These are phyloP conservation scores for Crithidia expoeki DNA, from an alignment of 208 protist species.

Conservation along the genomic window DNA sequence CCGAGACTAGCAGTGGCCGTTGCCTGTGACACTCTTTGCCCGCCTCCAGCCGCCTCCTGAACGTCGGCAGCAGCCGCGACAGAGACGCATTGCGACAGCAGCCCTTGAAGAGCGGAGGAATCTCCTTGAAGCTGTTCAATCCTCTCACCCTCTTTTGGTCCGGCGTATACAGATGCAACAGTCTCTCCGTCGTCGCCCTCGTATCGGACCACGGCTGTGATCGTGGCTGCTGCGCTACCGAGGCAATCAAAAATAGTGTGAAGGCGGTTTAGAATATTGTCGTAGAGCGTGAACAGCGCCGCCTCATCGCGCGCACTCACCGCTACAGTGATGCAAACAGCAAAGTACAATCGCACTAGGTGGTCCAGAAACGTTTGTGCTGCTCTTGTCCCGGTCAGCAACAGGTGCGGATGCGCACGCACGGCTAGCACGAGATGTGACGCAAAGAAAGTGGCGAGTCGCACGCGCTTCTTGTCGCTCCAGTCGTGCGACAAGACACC, in stretches of 20 bases:
- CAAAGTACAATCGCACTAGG: conserved; percentile 47
- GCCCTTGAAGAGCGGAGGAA: conserved; percentile 5
- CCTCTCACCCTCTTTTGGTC: background rate
- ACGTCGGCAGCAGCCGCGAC: conserved; percentile 21
- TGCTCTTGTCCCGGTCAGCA: conserved; percentile 12
- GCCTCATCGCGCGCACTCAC: conserved; percentile 39
- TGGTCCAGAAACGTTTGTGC: conserved; percentile 30
- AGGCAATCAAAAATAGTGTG: conserved; percentile 53
- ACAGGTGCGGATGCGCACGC: conserved; percentile 48
- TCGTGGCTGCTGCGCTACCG: conserved; percentile 33
- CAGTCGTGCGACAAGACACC: conserved; percentile 79
- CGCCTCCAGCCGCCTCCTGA: conserved; percentile 29
- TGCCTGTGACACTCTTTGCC: conserved; percentile 18
- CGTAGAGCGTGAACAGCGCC: conserved; percentile 40
- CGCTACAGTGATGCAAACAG: conserved; percentile 55
- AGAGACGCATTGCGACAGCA: conserved; percentile 38
- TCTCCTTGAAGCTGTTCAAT: background rate
- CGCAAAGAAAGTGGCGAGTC: conserved; percentile 69
- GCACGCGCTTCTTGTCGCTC: conserved; percentile 57
- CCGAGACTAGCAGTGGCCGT: conserved; percentile 27
- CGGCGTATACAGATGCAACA: background rate
- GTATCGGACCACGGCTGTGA: background rate
- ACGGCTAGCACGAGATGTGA: conserved; percentile 66
- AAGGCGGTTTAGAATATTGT: conserved; percentile 52
- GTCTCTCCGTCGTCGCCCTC: background rate